Evolutionary conservation across 306 rosid genomes (phyloP).

Genomic region (barrel medic (Medicago truncatula)): DNA sequence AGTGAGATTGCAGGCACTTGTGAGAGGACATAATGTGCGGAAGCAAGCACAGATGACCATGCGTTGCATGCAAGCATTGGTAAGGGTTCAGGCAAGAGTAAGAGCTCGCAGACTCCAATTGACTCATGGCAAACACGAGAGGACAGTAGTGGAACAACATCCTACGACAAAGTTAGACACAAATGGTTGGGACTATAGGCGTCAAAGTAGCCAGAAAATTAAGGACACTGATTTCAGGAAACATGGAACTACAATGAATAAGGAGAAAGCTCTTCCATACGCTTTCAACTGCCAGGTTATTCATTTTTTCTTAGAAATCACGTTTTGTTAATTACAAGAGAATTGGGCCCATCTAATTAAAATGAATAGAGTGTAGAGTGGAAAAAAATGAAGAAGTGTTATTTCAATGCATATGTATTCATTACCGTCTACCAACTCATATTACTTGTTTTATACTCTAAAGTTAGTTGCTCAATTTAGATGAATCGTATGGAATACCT

Average conservation of each 20-base stretch:
- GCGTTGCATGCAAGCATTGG: slow-evolving; percentile 97
- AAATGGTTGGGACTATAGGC: slow-evolving; percentile 55
- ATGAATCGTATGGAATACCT: too few species aligned
- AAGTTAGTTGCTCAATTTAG: too few species aligned
- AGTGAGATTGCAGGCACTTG: slow-evolving; percentile 90
- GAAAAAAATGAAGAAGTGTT: too few species aligned
- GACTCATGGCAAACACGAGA: slow-evolving; percentile 57
- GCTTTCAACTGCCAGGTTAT: slow-evolving; percentile 74
- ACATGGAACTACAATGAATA: slow-evolving; percentile 63
- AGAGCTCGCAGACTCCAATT: slow-evolving; percentile 75
- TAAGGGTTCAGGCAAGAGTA: slow-evolving; percentile 84
- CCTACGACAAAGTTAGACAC: slow-evolving; percentile 48
- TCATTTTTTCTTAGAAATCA: background rate
- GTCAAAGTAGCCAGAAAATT: slow-evolving; percentile 51
- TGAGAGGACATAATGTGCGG: slow-evolving; percentile 89
- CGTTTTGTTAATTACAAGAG: background rate
- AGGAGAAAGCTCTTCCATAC: slow-evolving; percentile 84
- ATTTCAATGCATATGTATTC: too few species aligned
- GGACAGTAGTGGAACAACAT: slow-evolving; percentile 33
- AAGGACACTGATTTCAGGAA: slow-evolving; percentile 55
- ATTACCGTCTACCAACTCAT: too few species aligned
- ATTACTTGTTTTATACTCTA: too few species aligned
- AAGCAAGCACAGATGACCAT: slow-evolving; percentile 97
- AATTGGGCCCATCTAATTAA: background rate
- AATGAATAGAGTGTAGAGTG: too few species aligned